phyloP scores from a whole-genome alignment of 495 filamentous ascomycete genomes.

The Annulohypoxylon nitens region DNA sequence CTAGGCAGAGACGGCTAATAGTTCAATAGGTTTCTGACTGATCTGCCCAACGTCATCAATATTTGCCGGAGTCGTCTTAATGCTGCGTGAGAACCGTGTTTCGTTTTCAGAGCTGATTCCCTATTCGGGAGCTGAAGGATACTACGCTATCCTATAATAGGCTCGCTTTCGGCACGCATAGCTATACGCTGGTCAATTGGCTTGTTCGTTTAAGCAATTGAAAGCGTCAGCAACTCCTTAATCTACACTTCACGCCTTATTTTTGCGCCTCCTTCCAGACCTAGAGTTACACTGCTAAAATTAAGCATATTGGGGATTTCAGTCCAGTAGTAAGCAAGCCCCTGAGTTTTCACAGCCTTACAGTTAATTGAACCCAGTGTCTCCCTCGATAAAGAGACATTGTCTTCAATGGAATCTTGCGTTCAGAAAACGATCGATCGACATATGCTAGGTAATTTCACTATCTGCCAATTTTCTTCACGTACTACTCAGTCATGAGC shows the following conservation, averaged over 20 bases:
- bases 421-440: neutral
- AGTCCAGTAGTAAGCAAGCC: neutral
- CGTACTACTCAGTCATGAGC: neutral
- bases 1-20: neutral
- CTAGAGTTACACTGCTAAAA: neutral
- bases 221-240: neutral
- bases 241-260: slow-evolving; percentile 9
- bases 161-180: neutral
- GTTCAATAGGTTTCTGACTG: slow-evolving; percentile 8
- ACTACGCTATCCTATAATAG: neutral
- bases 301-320: neutral
- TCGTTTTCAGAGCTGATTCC: neutral
- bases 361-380: neutral
- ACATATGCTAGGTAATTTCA: neutral
- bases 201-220: slow-evolving; percentile 16
- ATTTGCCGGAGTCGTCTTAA: slow-evolving; percentile 11
- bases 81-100: neutral
- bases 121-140: slow-evolving; percentile 8
- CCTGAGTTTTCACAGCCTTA: neutral
- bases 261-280: slow-evolving; percentile 24
- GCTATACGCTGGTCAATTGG: slow-evolving; percentile 12
- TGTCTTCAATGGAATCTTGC: neutral
- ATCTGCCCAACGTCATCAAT: slow-evolving; percentile 31
- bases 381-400: neutral
- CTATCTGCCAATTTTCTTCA: neutral